phyloP scores from a whole-genome alignment of 768 basidiomycete genomes.

The Suillus cothurnatus region DNA sequence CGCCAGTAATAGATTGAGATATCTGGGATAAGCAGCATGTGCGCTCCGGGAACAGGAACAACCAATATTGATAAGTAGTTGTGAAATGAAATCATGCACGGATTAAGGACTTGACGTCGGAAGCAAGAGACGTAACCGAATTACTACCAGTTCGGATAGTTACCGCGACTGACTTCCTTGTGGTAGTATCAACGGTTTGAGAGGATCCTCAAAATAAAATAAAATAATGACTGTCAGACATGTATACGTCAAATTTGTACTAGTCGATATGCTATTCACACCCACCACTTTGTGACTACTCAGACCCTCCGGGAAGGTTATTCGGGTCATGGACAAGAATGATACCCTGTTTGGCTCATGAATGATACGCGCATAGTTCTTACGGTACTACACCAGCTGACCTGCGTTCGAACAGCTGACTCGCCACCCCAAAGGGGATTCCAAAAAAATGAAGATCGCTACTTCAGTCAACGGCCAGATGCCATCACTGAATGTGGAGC shows the following conservation, averaged over 20 bases:
- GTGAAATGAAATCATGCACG: background rate
- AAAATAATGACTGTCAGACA: too few relatives aligned
- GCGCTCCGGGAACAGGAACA: conserved; percentile 16
- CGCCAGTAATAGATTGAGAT: conserved; percentile 15
- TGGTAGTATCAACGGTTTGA: background rate
- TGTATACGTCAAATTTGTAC: background rate
- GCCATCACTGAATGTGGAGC: background rate
- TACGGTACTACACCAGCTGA: conserved; percentile 5
- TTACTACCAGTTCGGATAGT: background rate
- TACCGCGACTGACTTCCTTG: background rate
- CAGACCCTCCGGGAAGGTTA: background rate
- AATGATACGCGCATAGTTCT: background rate
- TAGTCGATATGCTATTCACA: background rate
- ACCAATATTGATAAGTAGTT: background rate
- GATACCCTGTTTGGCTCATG: background rate
- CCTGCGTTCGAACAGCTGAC: background rate
- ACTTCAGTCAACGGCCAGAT: background rate
- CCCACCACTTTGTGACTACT: too few relatives aligned
- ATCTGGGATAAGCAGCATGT: conserved; percentile 23
- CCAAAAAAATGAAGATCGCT: background rate
- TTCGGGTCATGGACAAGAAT: background rate
- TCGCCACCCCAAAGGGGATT: too few relatives aligned
- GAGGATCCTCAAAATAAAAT: too few relatives aligned
- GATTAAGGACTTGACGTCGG: background rate
- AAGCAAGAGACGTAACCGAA: background rate